Conservation (phyloP, 2,329 filamentous ascomycete species). For the Fusarium globosum region DNA sequence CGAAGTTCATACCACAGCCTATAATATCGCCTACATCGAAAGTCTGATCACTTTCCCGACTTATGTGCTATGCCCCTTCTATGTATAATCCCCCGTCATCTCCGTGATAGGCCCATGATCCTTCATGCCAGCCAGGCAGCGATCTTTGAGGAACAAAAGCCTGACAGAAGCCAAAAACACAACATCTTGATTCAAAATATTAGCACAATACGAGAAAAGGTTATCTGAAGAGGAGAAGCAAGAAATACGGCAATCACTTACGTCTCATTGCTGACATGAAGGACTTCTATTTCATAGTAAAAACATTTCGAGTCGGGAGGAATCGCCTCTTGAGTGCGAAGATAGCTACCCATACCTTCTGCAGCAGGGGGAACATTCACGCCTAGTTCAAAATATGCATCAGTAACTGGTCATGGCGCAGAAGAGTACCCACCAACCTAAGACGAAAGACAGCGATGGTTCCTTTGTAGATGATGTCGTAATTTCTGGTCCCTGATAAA, state of each 20-base stretch:
- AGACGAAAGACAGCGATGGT: background rate
- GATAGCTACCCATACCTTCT: background rate
- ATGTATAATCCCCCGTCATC: background rate
- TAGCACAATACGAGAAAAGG: background rate
- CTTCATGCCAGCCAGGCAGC: background rate
- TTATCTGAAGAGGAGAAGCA: background rate
- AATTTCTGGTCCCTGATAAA: background rate
- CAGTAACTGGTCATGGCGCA: background rate
- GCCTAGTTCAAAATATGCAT: background rate
- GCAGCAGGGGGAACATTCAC: background rate
- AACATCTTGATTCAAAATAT: background rate
- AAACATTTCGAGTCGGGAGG: background rate
- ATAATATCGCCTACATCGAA: background rate
- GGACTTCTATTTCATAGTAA: background rate
- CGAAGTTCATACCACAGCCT: background rate
- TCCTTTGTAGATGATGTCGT: background rate
- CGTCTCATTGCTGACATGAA: background rate
- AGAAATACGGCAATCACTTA: background rate
- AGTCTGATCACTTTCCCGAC: background rate
- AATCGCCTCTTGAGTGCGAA: background rate
- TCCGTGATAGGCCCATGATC: background rate
- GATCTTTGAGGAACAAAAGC: accelerated
- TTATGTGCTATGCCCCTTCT: accelerated
- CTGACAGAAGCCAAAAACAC: background rate
- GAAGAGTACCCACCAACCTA: background rate